phyloP scores from a whole-genome alignment of 2,329 filamentous ascomycete species.

The Setomelanomma holmii region DNA sequence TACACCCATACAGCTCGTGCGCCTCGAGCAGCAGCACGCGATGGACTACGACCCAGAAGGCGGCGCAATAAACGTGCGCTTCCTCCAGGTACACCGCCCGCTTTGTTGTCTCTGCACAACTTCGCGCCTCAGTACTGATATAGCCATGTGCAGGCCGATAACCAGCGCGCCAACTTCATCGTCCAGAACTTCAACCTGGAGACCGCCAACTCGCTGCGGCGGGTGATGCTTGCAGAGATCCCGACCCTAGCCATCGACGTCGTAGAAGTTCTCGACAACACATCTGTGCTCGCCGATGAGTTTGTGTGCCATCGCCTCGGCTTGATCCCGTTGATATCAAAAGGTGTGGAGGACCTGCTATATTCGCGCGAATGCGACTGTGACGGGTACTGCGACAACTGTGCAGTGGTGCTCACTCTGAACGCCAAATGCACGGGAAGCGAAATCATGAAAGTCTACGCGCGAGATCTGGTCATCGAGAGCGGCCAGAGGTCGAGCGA shows the following conservation, averaged over 20 bases:
- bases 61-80: constrained; percentile 51
- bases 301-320: constrained; percentile 93
- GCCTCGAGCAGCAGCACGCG: constrained; percentile 23
- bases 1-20: constrained; percentile 16
- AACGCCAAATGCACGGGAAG: constrained; percentile 86
- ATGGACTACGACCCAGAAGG: constrained; percentile 61
- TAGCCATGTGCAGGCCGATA: constrained; percentile 68
- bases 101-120: constrained; percentile 18
- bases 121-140: constrained; percentile 24
- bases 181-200: constrained; percentile 87
- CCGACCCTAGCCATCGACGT: constrained; percentile 94
- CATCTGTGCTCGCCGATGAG: constrained; percentile 94
- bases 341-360: constrained; percentile 79
- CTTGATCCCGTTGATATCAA: constrained; percentile 84
- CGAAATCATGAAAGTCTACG: constrained; percentile 92
- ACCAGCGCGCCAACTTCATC: constrained; percentile 86
- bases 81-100: constrained; percentile 44
- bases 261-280: constrained; percentile 91
- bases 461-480: constrained; percentile 81
- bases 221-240: constrained; percentile 90
- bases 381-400: constrained; percentile 92
- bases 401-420: constrained; percentile 83
- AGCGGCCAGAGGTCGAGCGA: constrained; percentile 75
- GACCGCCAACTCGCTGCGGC: constrained; percentile 90
- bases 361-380: constrained; percentile 97